phyloP scores from a whole-genome alignment of 805 yeast species.

The Candida tammaniensis region DNA sequence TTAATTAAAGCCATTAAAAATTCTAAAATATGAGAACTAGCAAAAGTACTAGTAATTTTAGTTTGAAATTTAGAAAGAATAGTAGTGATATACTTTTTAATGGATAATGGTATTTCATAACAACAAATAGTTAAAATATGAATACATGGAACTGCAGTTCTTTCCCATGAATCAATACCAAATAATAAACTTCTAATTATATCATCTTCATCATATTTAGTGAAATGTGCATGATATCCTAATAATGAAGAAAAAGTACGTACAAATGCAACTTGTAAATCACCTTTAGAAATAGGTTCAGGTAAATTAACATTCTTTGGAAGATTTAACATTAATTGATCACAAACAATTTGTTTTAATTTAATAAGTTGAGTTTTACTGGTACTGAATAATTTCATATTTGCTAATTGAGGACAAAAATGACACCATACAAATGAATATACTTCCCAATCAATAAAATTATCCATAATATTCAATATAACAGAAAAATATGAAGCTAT shows the following conservation, averaged over 20 bases:
- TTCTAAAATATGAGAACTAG: constrained; percentile 73
- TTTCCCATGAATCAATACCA: constrained; percentile 73
- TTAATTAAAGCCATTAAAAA: constrained; percentile 65
- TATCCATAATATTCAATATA: constrained; percentile 47
- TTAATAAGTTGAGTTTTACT: constrained; percentile 33
- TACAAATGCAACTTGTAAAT: constrained; percentile 64
- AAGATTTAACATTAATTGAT: constrained; percentile 53
- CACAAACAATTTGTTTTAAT: constrained; percentile 50
- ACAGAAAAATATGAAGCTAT: constrained; percentile 51
- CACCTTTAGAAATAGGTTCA: constrained; percentile 46
- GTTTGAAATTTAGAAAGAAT: constrained; percentile 73
- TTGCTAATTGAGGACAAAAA: constrained; percentile 67
- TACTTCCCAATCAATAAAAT: constrained; percentile 65
- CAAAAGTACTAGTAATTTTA: constrained; percentile 64
- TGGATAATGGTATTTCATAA: constrained; percentile 72
- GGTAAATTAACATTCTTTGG: constrained; percentile 44
- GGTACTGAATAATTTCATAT: constrained; percentile 48
- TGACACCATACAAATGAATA: constrained; percentile 67
- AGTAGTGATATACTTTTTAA: constrained; percentile 65
- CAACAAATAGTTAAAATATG: constrained; percentile 76
- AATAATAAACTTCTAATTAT: constrained; percentile 56
- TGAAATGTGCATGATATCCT: constrained; percentile 54
- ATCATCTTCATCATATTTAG: constrained; percentile 60
- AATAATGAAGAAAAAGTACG: constrained; percentile 60
- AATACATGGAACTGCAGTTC: constrained; percentile 73